Evolutionary conservation across 768 basidiomycete species (phyloP).

Genomic region (Leccinum rimulosum): DNA sequence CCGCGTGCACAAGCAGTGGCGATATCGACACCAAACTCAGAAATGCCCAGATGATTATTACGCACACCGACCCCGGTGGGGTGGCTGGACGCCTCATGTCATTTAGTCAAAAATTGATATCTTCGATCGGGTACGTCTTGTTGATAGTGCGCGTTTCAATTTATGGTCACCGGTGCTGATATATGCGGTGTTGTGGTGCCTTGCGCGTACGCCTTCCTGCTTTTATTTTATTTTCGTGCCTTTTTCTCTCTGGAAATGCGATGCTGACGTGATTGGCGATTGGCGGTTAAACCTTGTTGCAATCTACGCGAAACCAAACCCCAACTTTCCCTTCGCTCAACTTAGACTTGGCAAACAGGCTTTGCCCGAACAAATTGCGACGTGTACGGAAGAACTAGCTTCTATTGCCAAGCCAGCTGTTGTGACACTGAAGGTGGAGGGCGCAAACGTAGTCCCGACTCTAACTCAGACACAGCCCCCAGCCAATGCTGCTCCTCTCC

Average conservation of each 20-base stretch:
- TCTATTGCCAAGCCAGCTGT: neutral
- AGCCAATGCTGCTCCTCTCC: neutral
- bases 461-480: conserved; percentile 7
- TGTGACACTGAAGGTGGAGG: conserved; percentile 3
- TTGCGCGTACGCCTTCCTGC: conserved; percentile 17
- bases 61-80: conserved; percentile 27
- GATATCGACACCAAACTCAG: conserved; percentile 31
- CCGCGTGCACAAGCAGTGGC: conserved; percentile 19
- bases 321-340: neutral
- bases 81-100: conserved; percentile 49
- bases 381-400: neutral
- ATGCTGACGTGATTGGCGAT: conserved; percentile 28
- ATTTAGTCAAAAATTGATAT: conserved; percentile 46
- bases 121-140: conserved; percentile 44
- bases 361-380: conserved; percentile 10
- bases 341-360: conserved; percentile 30
- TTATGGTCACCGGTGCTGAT: conserved; percentile 24
- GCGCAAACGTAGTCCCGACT: neutral
- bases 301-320: conserved; percentile 3
- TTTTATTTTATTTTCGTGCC: conserved; percentile 12
- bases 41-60: conserved; percentile 7
- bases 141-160: conserved; percentile 14
- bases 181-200: conserved; percentile 23
- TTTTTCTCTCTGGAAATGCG: conserved; percentile 14
- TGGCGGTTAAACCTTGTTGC: conserved; percentile 21